phyloP scores from a whole-genome alignment of 352 stramenopile genomes.

The Phytophthora pisi region DNA sequence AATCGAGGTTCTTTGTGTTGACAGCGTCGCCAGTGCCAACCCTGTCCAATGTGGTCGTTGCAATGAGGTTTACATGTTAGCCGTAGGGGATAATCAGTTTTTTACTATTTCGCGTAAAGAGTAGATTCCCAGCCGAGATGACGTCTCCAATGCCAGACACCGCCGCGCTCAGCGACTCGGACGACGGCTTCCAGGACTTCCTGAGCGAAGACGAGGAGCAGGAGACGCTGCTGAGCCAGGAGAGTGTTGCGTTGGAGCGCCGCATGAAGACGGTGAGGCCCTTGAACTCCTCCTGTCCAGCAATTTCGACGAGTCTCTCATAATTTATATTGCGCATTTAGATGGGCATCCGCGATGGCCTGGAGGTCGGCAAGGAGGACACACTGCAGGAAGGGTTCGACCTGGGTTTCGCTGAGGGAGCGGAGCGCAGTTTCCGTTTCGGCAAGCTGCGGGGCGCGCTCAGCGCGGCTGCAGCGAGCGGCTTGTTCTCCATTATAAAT shows the following conservation, averaged over 20 bases:
- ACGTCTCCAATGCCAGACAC: too few relatives aligned
- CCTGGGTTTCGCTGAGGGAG: slow-evolving; percentile 48
- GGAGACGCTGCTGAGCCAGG: slow-evolving; percentile 48
- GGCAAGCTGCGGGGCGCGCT: slow-evolving; percentile 57
- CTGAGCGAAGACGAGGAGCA: slow-evolving; percentile 63
- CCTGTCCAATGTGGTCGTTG: too few relatives aligned
- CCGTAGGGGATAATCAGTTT: too few relatives aligned
- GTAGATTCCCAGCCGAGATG: too few relatives aligned
- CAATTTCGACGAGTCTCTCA: too few relatives aligned
- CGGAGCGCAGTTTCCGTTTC: slow-evolving; percentile 47
- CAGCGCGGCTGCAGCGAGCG: slow-evolving; percentile 32
- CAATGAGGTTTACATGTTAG: too few relatives aligned
- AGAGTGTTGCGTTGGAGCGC: slow-evolving; percentile 60
- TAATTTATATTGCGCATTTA: slow-evolving; percentile 15
- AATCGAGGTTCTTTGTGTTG: too few relatives aligned
- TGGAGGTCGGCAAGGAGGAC: slow-evolving; percentile 74
- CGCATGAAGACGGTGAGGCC: slow-evolving; percentile 58
- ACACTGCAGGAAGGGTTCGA: slow-evolving; percentile 79
- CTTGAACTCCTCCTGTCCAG: neutral
- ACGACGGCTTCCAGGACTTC: slow-evolving; percentile 75
- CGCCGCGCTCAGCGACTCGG: slow-evolving; percentile 5
- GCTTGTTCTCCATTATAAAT: slow-evolving; percentile 16
- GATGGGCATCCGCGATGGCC: slow-evolving; percentile 69
- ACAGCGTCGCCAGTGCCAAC: too few relatives aligned
- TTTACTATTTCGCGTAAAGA: too few relatives aligned